Conservation (phyloP, 2,329 filamentous ascomycete genomes). For the Aspergillus eucalypticola region DNA sequence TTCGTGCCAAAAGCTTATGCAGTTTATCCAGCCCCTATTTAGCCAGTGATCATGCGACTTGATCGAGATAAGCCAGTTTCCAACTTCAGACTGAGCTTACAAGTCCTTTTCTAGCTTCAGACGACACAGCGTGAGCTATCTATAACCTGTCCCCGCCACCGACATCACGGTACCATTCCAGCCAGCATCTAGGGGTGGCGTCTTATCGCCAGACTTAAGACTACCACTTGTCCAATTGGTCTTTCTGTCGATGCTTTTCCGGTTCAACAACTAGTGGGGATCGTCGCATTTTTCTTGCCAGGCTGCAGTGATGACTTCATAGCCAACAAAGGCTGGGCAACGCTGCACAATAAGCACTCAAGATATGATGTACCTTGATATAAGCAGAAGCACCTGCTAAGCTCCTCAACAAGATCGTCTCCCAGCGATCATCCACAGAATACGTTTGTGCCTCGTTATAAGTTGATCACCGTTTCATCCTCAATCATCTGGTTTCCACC, state of each 20-base stretch:
- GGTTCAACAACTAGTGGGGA: not conserved
- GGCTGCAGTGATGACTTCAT: not conserved
- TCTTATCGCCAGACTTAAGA: not conserved
- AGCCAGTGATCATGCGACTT: not conserved
- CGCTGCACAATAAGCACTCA: not conserved
- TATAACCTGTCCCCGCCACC: conserved; percentile 5
- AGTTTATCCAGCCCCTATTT: not conserved
- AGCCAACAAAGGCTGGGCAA: not conserved
- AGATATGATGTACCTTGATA: not conserved
- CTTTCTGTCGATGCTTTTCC: not conserved
- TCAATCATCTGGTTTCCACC: not conserved
- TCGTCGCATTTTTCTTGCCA: not conserved
- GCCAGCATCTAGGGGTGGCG: not conserved
- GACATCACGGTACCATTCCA: conserved; percentile 2
- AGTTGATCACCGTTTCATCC: not conserved
- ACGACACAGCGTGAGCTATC: not conserved
- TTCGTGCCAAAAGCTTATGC: not conserved
- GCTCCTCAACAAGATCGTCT: too few relatives aligned
- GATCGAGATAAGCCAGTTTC: not conserved
- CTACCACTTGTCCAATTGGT: not conserved
- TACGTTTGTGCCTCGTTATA: not conserved
- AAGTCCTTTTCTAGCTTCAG: not conserved
- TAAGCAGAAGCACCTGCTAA: not conserved
- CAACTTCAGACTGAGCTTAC: not conserved
- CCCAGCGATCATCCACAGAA: not conserved